Percentiles rank a stretch among this genome's conserved stretches.
phyloP scores from a whole-genome alignment of 1,284 basidiomycete genomes.

The Ustilago crameri region DNA sequence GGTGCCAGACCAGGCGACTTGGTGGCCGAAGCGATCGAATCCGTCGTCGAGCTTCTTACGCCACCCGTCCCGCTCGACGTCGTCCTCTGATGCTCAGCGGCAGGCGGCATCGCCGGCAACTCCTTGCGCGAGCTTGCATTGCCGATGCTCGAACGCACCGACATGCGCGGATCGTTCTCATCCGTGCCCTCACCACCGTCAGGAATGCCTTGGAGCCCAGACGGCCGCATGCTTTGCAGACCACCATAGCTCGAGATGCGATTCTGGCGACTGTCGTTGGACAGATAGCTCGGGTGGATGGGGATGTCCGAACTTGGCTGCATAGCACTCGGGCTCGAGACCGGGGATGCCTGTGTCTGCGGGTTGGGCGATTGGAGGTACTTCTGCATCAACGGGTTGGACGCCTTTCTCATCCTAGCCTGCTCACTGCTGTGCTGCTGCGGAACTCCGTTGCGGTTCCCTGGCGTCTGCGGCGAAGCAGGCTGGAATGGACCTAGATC shows the following conservation, averaged over 20 bases:
- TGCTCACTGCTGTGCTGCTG: constrained; percentile 24
- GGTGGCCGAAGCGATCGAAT: constrained; percentile 9
- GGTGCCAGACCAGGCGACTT: constrained; percentile 14
- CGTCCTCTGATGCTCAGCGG: constrained; percentile 15
- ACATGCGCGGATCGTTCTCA: constrained; percentile 11
- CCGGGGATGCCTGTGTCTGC: constrained; percentile 32
- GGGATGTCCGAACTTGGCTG: constrained; percentile 9
- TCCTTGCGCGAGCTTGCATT: constrained; percentile 33
- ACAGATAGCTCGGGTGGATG: not conserved
- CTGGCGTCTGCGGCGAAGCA: constrained; percentile 31
- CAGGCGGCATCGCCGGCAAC: constrained; percentile 35
- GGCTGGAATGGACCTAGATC: constrained; percentile 61
- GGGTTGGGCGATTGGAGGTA: constrained; percentile 45
- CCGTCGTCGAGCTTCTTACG: constrained; percentile 17
- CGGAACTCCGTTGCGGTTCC: constrained; percentile 16
- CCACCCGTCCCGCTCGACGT: constrained; percentile 14
- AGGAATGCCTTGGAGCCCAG: constrained; percentile 28
- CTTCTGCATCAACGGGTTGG: constrained; percentile 43
- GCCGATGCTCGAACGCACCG: constrained; percentile 21
- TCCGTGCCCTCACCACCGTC: constrained; percentile 13
- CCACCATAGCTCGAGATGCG: constrained; percentile 39
- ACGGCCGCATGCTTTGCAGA: constrained; percentile 20
- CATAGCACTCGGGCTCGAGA: not conserved
- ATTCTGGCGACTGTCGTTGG: not conserved
- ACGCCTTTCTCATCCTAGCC: constrained; percentile 27